Evolutionary conservation across 345 rosid genomes (phyloP).

Genomic region (Eucalyptus polyanthemos): DNA sequence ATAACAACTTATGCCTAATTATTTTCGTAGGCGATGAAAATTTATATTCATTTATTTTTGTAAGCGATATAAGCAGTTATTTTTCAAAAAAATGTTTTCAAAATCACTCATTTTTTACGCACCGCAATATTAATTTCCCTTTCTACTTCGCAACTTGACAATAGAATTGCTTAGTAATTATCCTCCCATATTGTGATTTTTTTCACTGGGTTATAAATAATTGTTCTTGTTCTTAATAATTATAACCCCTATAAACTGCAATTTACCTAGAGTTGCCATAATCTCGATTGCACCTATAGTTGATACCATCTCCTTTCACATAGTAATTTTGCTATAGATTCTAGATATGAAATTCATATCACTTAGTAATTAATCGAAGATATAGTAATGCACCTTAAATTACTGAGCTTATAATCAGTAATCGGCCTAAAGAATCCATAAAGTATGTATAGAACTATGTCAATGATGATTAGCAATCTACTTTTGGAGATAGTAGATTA

Average conservation of each 20-base stretch:
- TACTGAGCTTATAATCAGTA: background rate
- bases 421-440: background rate
- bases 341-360: background rate
- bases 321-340: background rate
- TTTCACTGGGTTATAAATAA: background rate
- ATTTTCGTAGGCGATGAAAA: background rate
- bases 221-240: background rate
- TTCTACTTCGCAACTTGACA: fast-evolving
- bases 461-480: background rate
- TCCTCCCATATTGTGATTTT: background rate
- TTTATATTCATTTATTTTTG: too few relatives aligned
- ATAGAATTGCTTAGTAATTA: background rate
- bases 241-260: background rate
- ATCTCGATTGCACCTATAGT: background rate
- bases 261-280: background rate
- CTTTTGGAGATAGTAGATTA: background rate
- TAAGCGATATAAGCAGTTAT: too few relatives aligned
- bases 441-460: background rate
- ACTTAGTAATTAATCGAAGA: background rate
- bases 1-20: background rate
- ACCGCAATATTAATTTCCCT: background rate
- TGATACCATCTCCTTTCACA: background rate
- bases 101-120: background rate
- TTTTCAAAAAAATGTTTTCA: too few relatives aligned
- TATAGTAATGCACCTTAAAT: background rate